Evolutionary conservation across 768 basidiomycete species (phyloP).

Genomic region (Sarcomyxa edulis): DNA sequence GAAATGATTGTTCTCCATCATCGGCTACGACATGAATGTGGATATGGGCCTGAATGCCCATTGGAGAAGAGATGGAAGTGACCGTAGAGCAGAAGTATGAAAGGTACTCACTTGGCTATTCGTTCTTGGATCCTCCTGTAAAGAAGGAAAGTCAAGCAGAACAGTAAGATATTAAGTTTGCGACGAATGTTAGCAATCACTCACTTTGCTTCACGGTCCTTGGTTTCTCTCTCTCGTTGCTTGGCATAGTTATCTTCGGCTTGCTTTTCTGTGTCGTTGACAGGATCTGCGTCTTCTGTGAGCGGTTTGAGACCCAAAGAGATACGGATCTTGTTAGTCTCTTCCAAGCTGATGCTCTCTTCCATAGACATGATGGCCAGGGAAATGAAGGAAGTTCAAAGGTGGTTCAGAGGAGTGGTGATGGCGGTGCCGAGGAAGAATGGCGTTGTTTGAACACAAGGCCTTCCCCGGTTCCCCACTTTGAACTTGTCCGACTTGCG

Average conservation of each 20-base stretch:
- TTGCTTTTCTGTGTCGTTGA: constrained; percentile 71
- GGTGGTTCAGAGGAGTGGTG: constrained; percentile 16
- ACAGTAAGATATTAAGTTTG: constrained; percentile 18
- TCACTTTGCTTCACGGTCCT: constrained; percentile 77
- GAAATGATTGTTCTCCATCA: too few species aligned
- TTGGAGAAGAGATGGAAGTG: constrained; percentile 43
- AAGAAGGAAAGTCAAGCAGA: constrained; percentile 14
- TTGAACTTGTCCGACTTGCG: background rate
- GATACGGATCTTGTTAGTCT: constrained; percentile 95
- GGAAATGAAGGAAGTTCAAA: constrained; percentile 8
- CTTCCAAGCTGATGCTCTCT: constrained; percentile 86
- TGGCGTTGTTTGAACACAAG: constrained; percentile 4
- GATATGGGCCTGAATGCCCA: constrained; percentile 32
- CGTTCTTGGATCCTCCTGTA: constrained; percentile 64
- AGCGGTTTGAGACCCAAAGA: constrained; percentile 92
- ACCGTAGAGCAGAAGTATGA: constrained; percentile 23
- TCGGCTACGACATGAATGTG: constrained; percentile 15
- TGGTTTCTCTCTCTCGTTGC: constrained; percentile 60
- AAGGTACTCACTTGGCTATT: constrained; percentile 84
- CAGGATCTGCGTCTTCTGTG: constrained; percentile 70
- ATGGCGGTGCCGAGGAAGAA: constrained; percentile 1
- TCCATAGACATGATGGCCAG: constrained; percentile 59
- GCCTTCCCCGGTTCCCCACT: background rate
- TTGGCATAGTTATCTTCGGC: constrained; percentile 87
- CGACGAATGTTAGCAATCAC: constrained; percentile 19